Conservation (phyloP, 495 filamentous ascomycete species). For the Amphirosellinia nigrospora region DNA sequence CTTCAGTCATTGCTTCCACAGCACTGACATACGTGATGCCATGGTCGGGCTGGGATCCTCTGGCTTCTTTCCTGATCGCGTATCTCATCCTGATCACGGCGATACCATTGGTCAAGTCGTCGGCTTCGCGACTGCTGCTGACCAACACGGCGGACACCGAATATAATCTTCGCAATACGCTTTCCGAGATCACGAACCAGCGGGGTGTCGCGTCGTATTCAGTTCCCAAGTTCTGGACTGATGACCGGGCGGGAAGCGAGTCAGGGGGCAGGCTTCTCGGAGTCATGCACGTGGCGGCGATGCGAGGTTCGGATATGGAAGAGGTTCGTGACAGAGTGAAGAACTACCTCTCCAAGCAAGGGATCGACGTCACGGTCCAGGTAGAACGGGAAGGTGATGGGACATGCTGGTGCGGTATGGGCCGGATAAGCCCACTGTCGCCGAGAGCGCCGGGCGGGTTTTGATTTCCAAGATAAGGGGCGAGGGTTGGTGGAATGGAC, state of each 20-base stretch:
- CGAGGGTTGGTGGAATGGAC: neutral
- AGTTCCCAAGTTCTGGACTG: slow-evolving; percentile 93
- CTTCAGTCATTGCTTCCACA: slow-evolving; percentile 93
- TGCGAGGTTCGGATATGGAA: slow-evolving; percentile 71
- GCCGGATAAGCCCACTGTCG: slow-evolving; percentile 31
- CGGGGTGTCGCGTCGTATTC: slow-evolving; percentile 85
- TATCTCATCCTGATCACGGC: slow-evolving; percentile 89
- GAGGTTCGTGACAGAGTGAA: slow-evolving; percentile 74
- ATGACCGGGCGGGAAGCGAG: slow-evolving; percentile 64
- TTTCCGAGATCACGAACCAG: slow-evolving; percentile 82
- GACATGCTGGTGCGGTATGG: slow-evolving; percentile 77
- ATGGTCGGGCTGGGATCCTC: slow-evolving; percentile 94
- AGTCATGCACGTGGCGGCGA: slow-evolving; percentile 82
- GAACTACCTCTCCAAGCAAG: slow-evolving; percentile 62
- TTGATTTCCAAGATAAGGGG: neutral
- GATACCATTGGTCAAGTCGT: slow-evolving; percentile 83
- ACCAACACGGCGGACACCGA: slow-evolving; percentile 85
- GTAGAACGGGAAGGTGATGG: slow-evolving; percentile 75
- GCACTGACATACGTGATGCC: slow-evolving; percentile 81
- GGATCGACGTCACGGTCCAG: slow-evolving; percentile 77
- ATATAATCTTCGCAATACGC: slow-evolving; percentile 83
- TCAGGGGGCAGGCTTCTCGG: slow-evolving; percentile 66
- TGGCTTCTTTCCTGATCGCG: slow-evolving; percentile 93
- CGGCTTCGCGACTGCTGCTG: slow-evolving; percentile 79
- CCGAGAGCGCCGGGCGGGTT: slow-evolving; percentile 29